A percentile compares a stretch with the other conserved stretches of the same genome.
phyloP scores from a whole-genome alignment of 495 filamentous ascomycete genomes.

The Aspergillus kassunensis region DNA sequence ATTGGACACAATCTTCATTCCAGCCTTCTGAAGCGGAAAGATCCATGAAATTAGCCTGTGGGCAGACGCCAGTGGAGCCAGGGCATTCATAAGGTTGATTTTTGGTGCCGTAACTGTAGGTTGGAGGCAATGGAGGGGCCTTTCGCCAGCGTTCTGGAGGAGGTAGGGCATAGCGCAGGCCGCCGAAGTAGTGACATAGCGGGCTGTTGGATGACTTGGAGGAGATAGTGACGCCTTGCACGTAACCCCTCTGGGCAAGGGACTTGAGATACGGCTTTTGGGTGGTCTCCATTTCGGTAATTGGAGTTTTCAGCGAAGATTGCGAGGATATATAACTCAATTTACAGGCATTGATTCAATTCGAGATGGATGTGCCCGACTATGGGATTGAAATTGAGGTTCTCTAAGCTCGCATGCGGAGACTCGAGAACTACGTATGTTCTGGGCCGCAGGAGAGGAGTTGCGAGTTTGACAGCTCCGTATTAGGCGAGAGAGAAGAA shows the following conservation, averaged over 20 bases:
- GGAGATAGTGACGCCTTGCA: slow-evolving; percentile 35
- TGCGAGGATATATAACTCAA: background rate
- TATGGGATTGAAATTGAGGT: no score
- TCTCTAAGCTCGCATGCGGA: no score
- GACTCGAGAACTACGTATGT: no score
- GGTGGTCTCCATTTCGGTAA: slow-evolving; percentile 26
- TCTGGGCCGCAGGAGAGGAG: no score
- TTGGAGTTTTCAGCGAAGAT: no score
- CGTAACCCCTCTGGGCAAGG: slow-evolving; percentile 32
- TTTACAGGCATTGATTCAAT: background rate
- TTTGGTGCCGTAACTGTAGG: slow-evolving; percentile 36
- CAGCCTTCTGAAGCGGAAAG: slow-evolving; percentile 21
- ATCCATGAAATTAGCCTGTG: slow-evolving; percentile 31
- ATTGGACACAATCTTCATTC: slow-evolving; percentile 44
- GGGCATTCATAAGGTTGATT: slow-evolving; percentile 27
- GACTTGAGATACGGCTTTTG: slow-evolving; percentile 25
- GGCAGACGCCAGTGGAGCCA: slow-evolving; percentile 30
- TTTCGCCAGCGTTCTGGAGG: slow-evolving; percentile 36
- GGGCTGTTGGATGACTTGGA: slow-evolving; percentile 14
- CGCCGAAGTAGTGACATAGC: slow-evolving; percentile 42
- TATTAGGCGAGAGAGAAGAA: no score
- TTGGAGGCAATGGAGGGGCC: slow-evolving; percentile 26
- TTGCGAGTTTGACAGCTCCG: no score
- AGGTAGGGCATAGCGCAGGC: slow-evolving; percentile 40
- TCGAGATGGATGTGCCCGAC: no score